Evolutionary conservation across 1,139 yeast genomes (phyloP).

Genomic region (Saccharomyces hybrid): DNA sequence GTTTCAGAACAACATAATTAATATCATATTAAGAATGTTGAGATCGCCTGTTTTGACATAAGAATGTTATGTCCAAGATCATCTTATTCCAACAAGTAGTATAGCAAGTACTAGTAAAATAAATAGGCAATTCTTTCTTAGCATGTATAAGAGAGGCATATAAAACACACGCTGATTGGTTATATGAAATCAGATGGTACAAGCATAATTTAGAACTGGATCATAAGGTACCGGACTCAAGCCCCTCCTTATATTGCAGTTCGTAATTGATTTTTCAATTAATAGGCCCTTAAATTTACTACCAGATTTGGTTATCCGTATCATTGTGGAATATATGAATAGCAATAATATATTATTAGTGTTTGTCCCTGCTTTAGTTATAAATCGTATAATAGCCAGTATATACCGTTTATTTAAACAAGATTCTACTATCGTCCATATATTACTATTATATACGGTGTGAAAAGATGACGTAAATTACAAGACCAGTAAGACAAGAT

Average conservation of each 20-base stretch:
- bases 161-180: too few species aligned
- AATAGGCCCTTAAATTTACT: neutral
- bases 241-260: neutral
- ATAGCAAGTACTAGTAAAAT: neutral
- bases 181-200: neutral
- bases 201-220: neutral
- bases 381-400: neutral
- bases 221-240: neutral
- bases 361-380: neutral
- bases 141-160: neutral
- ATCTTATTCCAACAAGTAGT: too few species aligned
- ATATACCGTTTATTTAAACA: neutral
- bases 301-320: neutral
- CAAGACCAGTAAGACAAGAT: neutral
- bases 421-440: too few species aligned
- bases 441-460: too few species aligned
- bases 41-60: too few species aligned
- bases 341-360: neutral
- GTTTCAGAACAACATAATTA: too few species aligned
- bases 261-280: neutral
- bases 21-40: too few species aligned
- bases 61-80: too few species aligned
- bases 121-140: neutral
- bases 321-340: neutral
- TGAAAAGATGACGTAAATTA: too few species aligned